Conservation (phyloP, 371 early-diverging fungal species). For the Umbelopsis sp. region DNA sequence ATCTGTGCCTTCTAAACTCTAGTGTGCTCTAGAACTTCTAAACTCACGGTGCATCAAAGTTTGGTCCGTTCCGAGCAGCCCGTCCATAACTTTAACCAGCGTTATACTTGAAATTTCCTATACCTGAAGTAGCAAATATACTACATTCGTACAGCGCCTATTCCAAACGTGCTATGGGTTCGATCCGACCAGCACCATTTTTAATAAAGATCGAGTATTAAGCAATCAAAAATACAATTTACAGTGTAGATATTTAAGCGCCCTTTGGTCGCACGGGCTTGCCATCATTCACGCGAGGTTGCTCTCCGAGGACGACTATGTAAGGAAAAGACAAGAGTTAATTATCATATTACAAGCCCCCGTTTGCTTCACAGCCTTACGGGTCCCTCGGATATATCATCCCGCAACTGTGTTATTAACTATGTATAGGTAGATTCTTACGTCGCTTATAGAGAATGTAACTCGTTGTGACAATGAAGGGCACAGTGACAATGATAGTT, state of each 20-base stretch:
- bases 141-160: background rate
- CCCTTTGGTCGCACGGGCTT: conserved; percentile 44
- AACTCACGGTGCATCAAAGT: background rate
- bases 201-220: no score
- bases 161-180: no score
- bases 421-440: conserved; percentile 17
- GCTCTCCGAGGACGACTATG: conserved; percentile 47
- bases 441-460: conserved; percentile 55
- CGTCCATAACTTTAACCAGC: background rate
- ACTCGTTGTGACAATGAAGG: conserved; percentile 43
- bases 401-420: background rate
- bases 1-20: background rate
- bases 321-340: background rate
- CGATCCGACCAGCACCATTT: no score
- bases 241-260: conserved; percentile 30
- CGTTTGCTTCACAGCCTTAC: background rate
- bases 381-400: background rate
- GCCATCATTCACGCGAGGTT: conserved; percentile 42
- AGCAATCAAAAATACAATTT: no score
- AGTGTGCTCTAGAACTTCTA: no score
- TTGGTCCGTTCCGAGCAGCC: background rate
- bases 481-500: conserved; percentile 49
- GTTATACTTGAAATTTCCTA: background rate
- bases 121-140: background rate
- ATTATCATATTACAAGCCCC: background rate